Base-by-base conservation (phyloP, 2,329 filamentous ascomycete species). In the Blastomyces percursus region DNA sequence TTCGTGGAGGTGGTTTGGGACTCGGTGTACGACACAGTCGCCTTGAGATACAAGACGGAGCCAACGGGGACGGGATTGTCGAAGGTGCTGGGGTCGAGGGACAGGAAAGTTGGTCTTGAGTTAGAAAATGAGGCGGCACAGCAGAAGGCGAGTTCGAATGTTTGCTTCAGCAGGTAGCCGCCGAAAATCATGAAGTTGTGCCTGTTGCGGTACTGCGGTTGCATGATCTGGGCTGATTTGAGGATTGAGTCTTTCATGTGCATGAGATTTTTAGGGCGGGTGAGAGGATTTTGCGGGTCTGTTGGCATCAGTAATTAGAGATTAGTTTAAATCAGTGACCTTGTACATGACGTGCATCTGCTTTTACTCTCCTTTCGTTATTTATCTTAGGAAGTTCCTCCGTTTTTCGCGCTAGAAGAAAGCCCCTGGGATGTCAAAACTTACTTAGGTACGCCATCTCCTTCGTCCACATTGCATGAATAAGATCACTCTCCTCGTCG, bases 181-280 rank as follows among this genome's bases (percentile, higher is more conserved):
- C 88, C 88, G 69, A 90, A 91, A 61, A 91, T 89, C 87, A 90
- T 89, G 72, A 88, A 88, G 69, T 88, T 85, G 73, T 90, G 86
- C 1, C 85, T 75, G 72, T 87, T 87, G 57, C 86, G 82, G 71
- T 86, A 83, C 72, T 88, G 86, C 0, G 88, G 88, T 71, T 90
- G 87, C 87, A 90, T 90, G 66, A 91, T 89, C 67, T 82, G 83
- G 12, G 87, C 86, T 1, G 86, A 85, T 68, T 83, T 82, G 40
- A 90, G 81, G 42, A 78, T 77, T 1, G 86, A 84, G 66, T 82
- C 81, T 65, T 84, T 79, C 81, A 90, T 89, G 69, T 80, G 82
- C 46, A 82, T 74, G 2, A 83, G 81, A 66, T 86, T 86, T 42
- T 76, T 69, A 7, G 85, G 85, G 68, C 83, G 81, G 50, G 79